A percentile compares a stretch with the other conserved stretches of the same genome.
These are phyloP conservation scores for Yarrowia porcina DNA, from an alignment of 805 yeast genomes.

Conservation along the genomic window DNA sequence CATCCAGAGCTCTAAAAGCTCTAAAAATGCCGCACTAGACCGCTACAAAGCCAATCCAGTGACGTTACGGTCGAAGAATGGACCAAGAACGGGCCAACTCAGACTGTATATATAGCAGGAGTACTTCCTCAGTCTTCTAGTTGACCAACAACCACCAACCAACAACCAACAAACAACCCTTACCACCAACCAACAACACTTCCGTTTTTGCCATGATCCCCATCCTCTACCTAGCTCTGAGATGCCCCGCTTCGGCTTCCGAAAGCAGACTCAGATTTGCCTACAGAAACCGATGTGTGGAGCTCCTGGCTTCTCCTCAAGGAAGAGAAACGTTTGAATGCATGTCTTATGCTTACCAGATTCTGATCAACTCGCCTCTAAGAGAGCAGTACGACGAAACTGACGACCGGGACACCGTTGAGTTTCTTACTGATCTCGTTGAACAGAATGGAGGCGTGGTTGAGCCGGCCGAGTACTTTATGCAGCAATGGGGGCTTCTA, in stretches of 20 bases:
- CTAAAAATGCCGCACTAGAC: constrained; percentile 14
- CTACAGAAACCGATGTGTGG: constrained; percentile 7
- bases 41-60: not conserved
- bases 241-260: not conserved
- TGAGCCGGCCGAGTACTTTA: constrained; percentile 10
- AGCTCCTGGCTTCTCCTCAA: constrained; percentile 11
- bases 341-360: constrained; percentile 20
- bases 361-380: not conserved
- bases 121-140: not conserved
- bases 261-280: constrained; percentile 17
- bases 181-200: not conserved
- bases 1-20: not conserved
- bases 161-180: not conserved
- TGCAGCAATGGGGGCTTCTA: constrained; percentile 17
- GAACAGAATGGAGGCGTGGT: constrained; percentile 14
- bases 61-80: no score
- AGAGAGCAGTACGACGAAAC: constrained; percentile 3
- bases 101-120: not conserved
- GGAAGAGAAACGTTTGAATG: constrained; percentile 11
- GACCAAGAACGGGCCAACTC: not conserved
- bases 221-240: constrained; percentile 9
- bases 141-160: not conserved
- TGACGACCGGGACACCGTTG: constrained; percentile 5
- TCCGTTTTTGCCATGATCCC: no score
- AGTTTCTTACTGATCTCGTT: constrained; percentile 4